phyloP scores from a whole-genome alignment of 1,284 basidiomycete species.

The Tranzscheliella williamsii region DNA sequence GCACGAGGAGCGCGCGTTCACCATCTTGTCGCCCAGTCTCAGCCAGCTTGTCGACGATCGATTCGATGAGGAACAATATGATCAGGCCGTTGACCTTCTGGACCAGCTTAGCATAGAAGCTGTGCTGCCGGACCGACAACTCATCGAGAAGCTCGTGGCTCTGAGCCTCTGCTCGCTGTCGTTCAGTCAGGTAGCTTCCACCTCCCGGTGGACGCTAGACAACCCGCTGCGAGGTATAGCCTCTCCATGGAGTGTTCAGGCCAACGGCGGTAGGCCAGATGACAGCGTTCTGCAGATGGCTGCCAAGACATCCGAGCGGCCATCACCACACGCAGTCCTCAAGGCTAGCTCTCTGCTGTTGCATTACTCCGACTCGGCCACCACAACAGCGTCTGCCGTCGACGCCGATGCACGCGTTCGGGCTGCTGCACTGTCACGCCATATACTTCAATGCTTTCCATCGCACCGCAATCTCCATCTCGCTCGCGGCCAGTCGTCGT shows the following conservation, averaged over 20 bases:
- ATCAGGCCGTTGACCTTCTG: conserved; percentile 30
- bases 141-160: conserved; percentile 24
- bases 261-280: conserved; percentile 4
- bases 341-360: conserved; percentile 19
- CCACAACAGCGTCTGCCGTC: not conserved
- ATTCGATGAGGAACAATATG: conserved; percentile 36
- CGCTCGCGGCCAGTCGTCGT: not conserved
- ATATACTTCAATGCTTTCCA: conserved; percentile 16
- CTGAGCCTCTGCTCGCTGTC: conserved; percentile 35
- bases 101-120: conserved; percentile 16
- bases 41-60: conserved; percentile 28
- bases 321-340: conserved; percentile 6
- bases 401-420: not conserved
- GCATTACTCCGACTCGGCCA: conserved; percentile 1
- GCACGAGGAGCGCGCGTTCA: not conserved
- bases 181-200: conserved; percentile 13
- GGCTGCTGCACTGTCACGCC: conserved; percentile 1
- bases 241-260: conserved; percentile 5
- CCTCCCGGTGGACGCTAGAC: conserved; percentile 24
- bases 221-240: conserved; percentile 14
- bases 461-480: conserved; percentile 10
- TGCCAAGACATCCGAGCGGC: not conserved
- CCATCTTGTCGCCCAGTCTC: conserved; percentile 3
- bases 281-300: not conserved
- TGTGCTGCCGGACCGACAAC: conserved; percentile 2